These are phyloP conservation scores for Diplotaxis tenuifolia DNA, from an alignment of 345 rosid species.

Conservation along the genomic window DNA sequence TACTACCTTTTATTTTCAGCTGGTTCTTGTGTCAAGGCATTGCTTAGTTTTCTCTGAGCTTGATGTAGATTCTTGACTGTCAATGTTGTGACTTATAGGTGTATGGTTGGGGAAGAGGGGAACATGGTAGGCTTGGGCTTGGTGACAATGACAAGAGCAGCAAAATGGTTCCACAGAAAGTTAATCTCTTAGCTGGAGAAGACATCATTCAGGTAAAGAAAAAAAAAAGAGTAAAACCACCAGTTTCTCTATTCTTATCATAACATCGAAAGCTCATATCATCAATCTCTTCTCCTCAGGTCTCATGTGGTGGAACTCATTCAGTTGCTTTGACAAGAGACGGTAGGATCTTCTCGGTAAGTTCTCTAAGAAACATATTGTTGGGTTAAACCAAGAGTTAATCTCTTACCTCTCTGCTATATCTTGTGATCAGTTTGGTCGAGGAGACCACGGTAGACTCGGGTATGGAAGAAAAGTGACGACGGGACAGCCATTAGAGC, in stretches of 20 bases:
- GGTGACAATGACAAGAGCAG: slow-evolving; percentile 99
- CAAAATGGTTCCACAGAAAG: slow-evolving; percentile 96
- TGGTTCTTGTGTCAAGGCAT: slow-evolving; percentile 4
- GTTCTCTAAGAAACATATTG: slow-evolving; percentile 26
- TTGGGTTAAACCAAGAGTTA: not conserved
- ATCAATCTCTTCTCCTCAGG: slow-evolving; percentile 39
- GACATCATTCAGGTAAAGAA: slow-evolving; percentile 66
- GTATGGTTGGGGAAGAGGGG: slow-evolving; percentile 99
- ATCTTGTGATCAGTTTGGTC: slow-evolving; percentile 63
- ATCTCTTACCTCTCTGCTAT: not conserved
- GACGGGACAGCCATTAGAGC: slow-evolving; percentile 89
- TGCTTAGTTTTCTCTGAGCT: slow-evolving; percentile 1
- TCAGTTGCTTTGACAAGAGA: slow-evolving; percentile 89
- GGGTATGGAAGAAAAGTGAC: slow-evolving; percentile 89
- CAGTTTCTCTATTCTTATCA: not conserved
- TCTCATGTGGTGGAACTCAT: slow-evolving; percentile 98
- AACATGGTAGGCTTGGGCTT: slow-evolving; percentile 97
- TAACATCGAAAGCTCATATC: slow-evolving; percentile 4
- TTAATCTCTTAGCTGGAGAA: slow-evolving; percentile 79
- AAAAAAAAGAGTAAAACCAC: not conserved
- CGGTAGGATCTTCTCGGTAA: slow-evolving; percentile 88
- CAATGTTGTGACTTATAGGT: slow-evolving; percentile 47
- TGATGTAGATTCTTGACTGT: slow-evolving; percentile 21
- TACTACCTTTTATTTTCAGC: not conserved
- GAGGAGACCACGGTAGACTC: slow-evolving; percentile 97